phyloP scores from a whole-genome alignment of 1,284 basidiomycete species.

The Uromyces viciae-fabae region DNA sequence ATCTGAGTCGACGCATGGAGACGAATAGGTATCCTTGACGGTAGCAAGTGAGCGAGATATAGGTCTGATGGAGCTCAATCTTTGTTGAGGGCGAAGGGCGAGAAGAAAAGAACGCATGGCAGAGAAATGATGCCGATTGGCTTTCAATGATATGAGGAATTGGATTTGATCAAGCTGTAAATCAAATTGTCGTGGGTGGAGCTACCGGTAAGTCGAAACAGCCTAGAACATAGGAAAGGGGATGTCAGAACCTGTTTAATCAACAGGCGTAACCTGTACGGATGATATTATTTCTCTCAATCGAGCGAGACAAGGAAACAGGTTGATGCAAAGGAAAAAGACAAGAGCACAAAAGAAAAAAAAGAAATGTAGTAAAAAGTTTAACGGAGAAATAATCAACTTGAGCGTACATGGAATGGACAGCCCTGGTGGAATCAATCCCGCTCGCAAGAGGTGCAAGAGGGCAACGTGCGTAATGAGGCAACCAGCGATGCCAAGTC shows the following conservation, averaged over 20 bases:
- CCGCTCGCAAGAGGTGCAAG: too few species aligned
- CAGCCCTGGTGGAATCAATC: too few species aligned
- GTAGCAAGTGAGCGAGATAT: conserved; percentile 25
- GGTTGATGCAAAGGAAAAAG: neutral
- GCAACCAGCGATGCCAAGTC: too few species aligned
- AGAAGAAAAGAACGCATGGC: neutral
- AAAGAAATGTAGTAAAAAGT: neutral
- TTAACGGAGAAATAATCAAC: neutral
- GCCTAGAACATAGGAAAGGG: neutral
- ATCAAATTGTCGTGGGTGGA: conserved; percentile 43
- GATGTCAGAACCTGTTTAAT: neutral
- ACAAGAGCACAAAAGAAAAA: neutral
- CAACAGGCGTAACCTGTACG: neutral
- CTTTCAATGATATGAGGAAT: neutral
- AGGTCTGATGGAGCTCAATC: neutral
- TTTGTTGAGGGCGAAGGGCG: neutral
- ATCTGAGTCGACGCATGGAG: conserved; percentile 41
- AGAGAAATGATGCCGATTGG: neutral
- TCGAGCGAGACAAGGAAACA: neutral
- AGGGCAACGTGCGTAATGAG: too few species aligned
- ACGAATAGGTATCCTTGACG: neutral
- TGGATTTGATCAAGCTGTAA: conserved; percentile 34
- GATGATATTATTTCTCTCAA: neutral
- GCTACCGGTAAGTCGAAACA: conserved; percentile 33
- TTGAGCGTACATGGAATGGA: conserved; percentile 5